A percentile compares a stretch with the other conserved stretches of the same genome.
These are phyloP conservation scores for Mariannaea elegans DNA, from an alignment of 2,329 filamentous ascomycete genomes.

Conservation along the genomic window DNA sequence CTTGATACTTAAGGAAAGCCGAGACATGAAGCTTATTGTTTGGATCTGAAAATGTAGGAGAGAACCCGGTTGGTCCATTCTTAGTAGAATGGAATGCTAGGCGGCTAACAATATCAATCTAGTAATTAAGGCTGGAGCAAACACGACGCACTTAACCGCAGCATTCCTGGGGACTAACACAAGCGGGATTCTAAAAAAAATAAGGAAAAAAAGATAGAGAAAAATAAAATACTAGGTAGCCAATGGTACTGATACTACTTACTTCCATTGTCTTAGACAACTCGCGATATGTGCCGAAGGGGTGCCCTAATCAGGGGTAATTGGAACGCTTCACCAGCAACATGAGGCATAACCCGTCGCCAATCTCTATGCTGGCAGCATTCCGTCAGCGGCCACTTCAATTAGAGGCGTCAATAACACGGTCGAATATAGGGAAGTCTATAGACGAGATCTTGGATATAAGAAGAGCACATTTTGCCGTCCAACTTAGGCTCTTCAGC, in stretches of 20 bases:
- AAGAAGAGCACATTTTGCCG: neutral
- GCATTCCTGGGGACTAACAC: neutral
- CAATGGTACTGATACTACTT: neutral
- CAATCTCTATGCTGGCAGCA: conserved; percentile 1
- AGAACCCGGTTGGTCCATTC: too few relatives aligned
- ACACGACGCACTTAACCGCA: neutral
- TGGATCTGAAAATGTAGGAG: neutral
- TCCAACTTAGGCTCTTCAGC: neutral
- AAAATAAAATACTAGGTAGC: neutral
- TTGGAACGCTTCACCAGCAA: neutral
- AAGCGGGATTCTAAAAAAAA: too few relatives aligned
- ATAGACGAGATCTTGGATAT: neutral
- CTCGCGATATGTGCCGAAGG: neutral
- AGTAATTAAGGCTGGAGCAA: neutral
- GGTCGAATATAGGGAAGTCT: too few relatives aligned
- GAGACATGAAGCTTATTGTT: neutral
- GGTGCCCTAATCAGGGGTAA: neutral
- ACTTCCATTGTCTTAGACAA: neutral
- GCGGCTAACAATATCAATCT: neutral
- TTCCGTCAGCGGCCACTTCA: neutral
- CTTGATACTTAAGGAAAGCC: neutral
- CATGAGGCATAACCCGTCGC: neutral
- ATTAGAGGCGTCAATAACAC: neutral
- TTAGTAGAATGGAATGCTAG: neutral
- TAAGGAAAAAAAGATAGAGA: too few relatives aligned